These are phyloP conservation scores for Phaeosphaeriaceae sp. DNA, from an alignment of 2,329 filamentous ascomycete species.

Conservation along the genomic window DNA sequence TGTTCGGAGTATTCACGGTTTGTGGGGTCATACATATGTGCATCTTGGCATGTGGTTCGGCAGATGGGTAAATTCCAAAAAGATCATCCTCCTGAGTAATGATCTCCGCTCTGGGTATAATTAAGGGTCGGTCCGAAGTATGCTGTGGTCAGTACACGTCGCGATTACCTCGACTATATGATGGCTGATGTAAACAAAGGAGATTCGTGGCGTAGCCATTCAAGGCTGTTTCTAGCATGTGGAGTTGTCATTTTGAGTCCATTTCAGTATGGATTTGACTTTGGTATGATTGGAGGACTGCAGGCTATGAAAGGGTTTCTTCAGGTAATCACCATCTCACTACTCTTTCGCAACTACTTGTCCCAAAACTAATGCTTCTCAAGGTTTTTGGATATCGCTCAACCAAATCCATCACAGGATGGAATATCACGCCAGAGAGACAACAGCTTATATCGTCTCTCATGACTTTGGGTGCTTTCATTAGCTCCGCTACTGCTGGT, in stretches of 20 bases:
- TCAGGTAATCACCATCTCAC: conserved; percentile 37
- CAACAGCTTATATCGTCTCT: conserved; percentile 55
- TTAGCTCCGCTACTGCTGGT: conserved; percentile 50
- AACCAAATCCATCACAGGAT: conserved; percentile 46
- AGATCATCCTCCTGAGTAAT: conserved; percentile 21
- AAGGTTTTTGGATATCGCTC: conserved; percentile 41
- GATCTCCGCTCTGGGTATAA: conserved; percentile 28
- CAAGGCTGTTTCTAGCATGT: conserved; percentile 56
- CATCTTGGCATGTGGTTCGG: conserved; percentile 30
- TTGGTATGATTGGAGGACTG: conserved; percentile 59
- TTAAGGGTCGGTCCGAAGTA: conserved; percentile 12
- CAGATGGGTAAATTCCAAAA: conserved; percentile 36
- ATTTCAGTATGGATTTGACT: conserved; percentile 62
- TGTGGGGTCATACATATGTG: conserved; percentile 34
- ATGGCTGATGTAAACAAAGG: conserved; percentile 13
- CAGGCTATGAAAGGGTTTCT: conserved; percentile 60
- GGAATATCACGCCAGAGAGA: conserved; percentile 51
- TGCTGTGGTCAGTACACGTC: not conserved
- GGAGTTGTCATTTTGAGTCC: conserved; percentile 57
- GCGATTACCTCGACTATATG: not conserved
- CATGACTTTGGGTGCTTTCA: conserved; percentile 56
- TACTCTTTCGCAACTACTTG: too few relatives aligned
- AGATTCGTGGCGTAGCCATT: conserved; percentile 48
- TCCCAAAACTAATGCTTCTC: not conserved
- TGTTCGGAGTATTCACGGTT: conserved; percentile 9